Evolutionary conservation across 2,329 filamentous ascomycete species (phyloP), one percentile per base, ranked within the genome.

Genomic region (Colletotrichum endophyticum): DNA sequence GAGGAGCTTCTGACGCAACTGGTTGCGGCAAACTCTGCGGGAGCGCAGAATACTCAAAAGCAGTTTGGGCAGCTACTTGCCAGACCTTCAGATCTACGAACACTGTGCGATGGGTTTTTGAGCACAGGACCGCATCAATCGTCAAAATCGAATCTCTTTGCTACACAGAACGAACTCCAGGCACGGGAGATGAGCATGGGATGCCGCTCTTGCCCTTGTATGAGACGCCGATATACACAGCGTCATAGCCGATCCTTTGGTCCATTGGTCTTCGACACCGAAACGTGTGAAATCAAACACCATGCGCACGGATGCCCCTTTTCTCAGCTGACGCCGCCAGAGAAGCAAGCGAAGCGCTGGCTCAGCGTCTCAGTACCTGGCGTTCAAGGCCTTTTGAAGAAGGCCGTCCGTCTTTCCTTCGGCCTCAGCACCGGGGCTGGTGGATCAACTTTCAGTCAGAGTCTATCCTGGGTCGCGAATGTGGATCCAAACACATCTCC

Each of bases 171-270:
- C 9, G 1, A 2, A 11, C 6, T 3, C 6, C 19, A 19, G 19
- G 4, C 19, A n/a, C 1, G 9, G 39, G n/a, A 3, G 0, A 13
- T 12, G n/a, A 56, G 8, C 4, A 27, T 19, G 11, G 27, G 7
- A 19, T 22, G 19, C 13, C 8, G 16, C 3, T 2, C 6, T 39
- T 69, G 66, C 30, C 27, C 25, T 30, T 67, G 44, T 8, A 56
- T 5, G 27, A 69, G n/a, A 8, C 53, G 53, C 5, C 28, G 53
- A 11, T 39, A 36, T 5, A 5, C 16, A 6, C 49, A 39, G n/a
- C 66, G 30, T 11, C n/a, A 27, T n/a, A 19, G 8, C 1, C 32
- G 27, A 11, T 34, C 15, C 3, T 56, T 22, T 11, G 64, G 64
- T 2, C 44, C 64, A 11, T 22, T 67, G 19, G 8, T 16, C 15